Conservation (phyloP, 1,284 basidiomycete genomes). For the Ceratobasidium sp. region DNA sequence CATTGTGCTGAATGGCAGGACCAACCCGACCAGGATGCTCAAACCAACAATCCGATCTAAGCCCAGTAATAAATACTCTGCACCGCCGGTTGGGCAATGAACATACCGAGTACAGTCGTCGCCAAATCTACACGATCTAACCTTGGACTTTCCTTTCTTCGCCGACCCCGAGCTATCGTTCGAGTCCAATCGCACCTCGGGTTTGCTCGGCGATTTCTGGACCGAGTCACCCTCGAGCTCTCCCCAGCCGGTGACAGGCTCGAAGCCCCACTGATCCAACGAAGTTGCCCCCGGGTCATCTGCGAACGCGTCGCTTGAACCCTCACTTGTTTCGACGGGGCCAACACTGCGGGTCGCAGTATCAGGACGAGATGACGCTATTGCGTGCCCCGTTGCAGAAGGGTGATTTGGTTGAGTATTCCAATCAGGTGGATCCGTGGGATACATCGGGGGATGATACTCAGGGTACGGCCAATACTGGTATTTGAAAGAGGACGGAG, state of each 20-base stretch:
- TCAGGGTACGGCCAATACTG: conserved; percentile 1
- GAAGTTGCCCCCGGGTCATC: not conserved
- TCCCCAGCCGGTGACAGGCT: not conserved
- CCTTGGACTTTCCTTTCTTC: not conserved
- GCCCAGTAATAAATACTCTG: not conserved
- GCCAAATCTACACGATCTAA: conserved; percentile 20
- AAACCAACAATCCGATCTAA: conserved; percentile 14
- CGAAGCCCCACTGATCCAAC: not conserved
- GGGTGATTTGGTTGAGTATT: not conserved
- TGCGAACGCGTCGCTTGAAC: no score
- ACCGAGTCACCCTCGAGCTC: not conserved
- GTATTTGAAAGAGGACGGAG: not conserved
- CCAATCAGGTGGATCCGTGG: not conserved
- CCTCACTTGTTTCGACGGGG: not conserved
- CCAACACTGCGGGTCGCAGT: not conserved
- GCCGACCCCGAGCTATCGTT: not conserved
- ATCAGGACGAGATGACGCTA: no score
- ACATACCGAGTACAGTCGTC: conserved; percentile 26
- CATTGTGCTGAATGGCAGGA: not conserved
- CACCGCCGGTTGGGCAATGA: not conserved
- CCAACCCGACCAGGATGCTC: conserved; percentile 10
- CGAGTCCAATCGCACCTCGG: not conserved
- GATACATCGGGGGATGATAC: not conserved
- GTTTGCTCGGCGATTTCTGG: not conserved
- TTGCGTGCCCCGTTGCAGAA: not conserved